Base-by-base conservation (phyloP, 805 yeast genomes). In the Candida easanensis region DNA sequence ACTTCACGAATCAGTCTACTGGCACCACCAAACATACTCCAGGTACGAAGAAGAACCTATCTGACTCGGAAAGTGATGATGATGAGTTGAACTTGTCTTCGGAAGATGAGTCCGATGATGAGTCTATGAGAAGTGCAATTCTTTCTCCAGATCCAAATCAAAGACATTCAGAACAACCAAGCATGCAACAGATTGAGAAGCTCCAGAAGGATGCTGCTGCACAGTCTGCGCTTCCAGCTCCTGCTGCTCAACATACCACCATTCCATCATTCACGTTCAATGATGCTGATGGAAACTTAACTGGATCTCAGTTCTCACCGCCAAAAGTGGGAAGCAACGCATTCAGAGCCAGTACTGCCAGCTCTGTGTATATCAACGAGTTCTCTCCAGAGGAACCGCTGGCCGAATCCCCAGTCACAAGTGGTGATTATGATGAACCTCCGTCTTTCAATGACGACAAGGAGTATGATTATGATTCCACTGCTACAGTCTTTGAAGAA, bases 121-220 rank as follows among this genome's bases (percentile, higher is more conserved):
- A 51, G 23, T 50, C 58, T 1, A 42, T 53, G 34, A 41, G 44
- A 25, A 50, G 55, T 42, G 43, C 45, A 14, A 41, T 52, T 5
- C 38, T 48, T 9, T 48, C 52, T 4, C 50, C 53, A 33, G 30
- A 39, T 18, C 36, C 41, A 9, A 18, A 40, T 2, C 15, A 25
- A 2, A 36, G 48, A 36, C 30, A 20, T 5, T 44, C 48, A 2
- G 42, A 33, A 14, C 22, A 37, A 4, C 44, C 44, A 30, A 15
- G 30, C 4, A n/a, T 15, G 16, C 23, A 19, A 11, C 27, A 35
- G 14, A 25, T 38, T 18, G 13, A 15, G 1, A 34, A 33, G n/a
- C 18, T 41, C 5, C 36, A 38, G 14, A 39, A 23, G 26, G 19
- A 21, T n/a, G 33, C 42, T 10, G 37, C 40, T 4, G 21, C 4